Percentiles rank a stretch among this genome's conserved stretches.
Evolutionary conservation across 768 basidiomycete species (phyloP).

Genomic region (Pisolithus albus): DNA sequence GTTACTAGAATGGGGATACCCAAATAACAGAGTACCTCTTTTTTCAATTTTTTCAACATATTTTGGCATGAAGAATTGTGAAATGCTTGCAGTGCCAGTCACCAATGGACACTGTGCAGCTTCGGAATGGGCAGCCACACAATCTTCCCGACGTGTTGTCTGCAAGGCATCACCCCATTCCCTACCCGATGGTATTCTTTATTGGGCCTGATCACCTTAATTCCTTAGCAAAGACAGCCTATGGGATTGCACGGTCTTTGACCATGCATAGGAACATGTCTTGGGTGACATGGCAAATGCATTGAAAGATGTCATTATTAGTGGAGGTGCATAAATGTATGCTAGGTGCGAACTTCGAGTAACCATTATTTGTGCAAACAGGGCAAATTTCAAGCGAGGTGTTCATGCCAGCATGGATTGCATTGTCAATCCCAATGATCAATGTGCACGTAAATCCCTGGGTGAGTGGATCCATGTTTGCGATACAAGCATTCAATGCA

Average conservation of each 20-base stretch:
- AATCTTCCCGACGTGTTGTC: slow-evolving; percentile 46
- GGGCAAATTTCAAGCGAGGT: slow-evolving; percentile 43
- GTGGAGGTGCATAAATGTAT: slow-evolving; percentile 49
- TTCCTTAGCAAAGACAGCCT: slow-evolving; percentile 70
- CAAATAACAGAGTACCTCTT: too few relatives aligned
- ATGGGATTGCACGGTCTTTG: slow-evolving; percentile 78
- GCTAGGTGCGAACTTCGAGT: neutral
- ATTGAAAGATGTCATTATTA: slow-evolving; percentile 62
- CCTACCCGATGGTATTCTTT: slow-evolving; percentile 77
- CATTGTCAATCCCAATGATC: slow-evolving; percentile 72
- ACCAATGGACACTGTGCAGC: neutral
- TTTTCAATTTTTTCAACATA: too few relatives aligned
- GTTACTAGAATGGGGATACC: slow-evolving; percentile 26
- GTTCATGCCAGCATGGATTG: slow-evolving; percentile 60
- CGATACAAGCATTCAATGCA: slow-evolving; percentile 78
- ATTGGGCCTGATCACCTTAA: slow-evolving; percentile 55
- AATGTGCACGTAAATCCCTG: slow-evolving; percentile 54
- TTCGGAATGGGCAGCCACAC: slow-evolving; percentile 5
- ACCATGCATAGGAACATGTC: slow-evolving; percentile 50
- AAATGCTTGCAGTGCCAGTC: too few relatives aligned
- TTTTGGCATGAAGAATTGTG: too few relatives aligned
- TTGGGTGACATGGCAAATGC: slow-evolving; percentile 56
- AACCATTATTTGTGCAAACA: slow-evolving; percentile 16
- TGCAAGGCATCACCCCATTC: slow-evolving; percentile 46
- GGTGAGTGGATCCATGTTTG: slow-evolving; percentile 71